phyloP scores from a whole-genome alignment of 345 rosid genomes.

The Citropsis articulata region DNA sequence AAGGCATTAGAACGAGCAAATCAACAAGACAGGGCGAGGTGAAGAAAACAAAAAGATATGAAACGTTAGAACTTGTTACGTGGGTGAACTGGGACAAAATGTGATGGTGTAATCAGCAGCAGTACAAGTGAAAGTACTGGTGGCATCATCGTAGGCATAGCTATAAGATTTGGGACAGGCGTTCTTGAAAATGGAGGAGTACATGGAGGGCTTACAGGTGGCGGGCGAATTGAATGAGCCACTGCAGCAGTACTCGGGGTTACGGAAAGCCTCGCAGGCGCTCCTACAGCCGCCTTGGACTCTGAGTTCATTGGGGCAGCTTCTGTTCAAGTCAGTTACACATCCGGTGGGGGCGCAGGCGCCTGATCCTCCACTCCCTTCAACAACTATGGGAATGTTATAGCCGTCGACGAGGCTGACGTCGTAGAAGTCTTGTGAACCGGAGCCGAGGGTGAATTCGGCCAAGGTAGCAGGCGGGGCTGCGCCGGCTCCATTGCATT shows the following conservation, averaged over 20 bases:
- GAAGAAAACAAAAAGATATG: background rate
- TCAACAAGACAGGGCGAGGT: no score
- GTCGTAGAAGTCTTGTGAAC: conserved; percentile 68
- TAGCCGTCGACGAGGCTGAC: conserved; percentile 80
- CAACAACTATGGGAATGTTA: conserved; percentile 55
- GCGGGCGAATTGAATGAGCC: conserved; percentile 52
- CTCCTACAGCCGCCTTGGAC: conserved; percentile 52
- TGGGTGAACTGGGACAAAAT: conserved; percentile 48
- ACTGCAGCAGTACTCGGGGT: conserved; percentile 63
- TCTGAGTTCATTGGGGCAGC: conserved; percentile 62
- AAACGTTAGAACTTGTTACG: conserved; percentile 13
- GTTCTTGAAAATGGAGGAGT: conserved; percentile 56
- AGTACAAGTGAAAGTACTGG: conserved; percentile 67
- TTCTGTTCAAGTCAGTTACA: conserved; percentile 46
- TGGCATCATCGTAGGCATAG: conserved; percentile 75
- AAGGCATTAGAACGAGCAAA: background rate
- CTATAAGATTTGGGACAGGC: conserved; percentile 75
- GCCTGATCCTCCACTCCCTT: conserved; percentile 39
- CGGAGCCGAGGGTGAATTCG: conserved; percentile 71
- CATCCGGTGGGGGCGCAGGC: conserved; percentile 61
- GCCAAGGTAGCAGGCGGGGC: conserved; percentile 69
- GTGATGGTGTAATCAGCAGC: conserved; percentile 56
- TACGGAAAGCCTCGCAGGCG: conserved; percentile 68
- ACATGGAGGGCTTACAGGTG: conserved; percentile 57
- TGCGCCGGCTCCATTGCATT: conserved; percentile 72